phyloP scores from a whole-genome alignment of 2,329 filamentous ascomycete genomes.

The Cladophialophora psammophila region DNA sequence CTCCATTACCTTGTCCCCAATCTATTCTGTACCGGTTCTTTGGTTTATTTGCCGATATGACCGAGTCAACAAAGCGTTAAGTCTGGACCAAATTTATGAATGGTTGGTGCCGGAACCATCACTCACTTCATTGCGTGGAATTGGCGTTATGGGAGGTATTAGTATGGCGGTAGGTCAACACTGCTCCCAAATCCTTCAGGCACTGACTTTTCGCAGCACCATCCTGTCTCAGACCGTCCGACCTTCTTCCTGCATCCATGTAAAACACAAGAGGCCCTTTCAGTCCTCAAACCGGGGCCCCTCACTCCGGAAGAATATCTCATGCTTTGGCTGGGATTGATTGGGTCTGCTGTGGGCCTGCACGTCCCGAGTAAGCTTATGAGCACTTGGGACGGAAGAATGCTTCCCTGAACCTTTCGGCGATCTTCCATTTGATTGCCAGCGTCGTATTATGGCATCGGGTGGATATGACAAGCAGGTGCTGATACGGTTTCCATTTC shows the following conservation, averaged over 20 bases:
- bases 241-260: slow-evolving; percentile 94
- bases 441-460: background rate
- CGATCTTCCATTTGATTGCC: background rate
- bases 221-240: slow-evolving; percentile 79
- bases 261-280: slow-evolving; percentile 82
- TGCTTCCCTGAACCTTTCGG: slow-evolving; percentile 37
- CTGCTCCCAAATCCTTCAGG: slow-evolving; percentile 25
- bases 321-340: slow-evolving; percentile 85
- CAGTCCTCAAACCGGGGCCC: slow-evolving; percentile 60
- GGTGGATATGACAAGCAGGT: background rate
- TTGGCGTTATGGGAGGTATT: slow-evolving; percentile 74
- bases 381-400: slow-evolving; percentile 33
- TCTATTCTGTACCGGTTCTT: slow-evolving; percentile 76
- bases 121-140: slow-evolving; percentile 65
- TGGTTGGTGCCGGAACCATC: slow-evolving; percentile 72
- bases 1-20: slow-evolving; percentile 72
- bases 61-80: slow-evolving; percentile 62
- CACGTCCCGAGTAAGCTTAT: slow-evolving; percentile 74
- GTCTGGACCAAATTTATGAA: slow-evolving; percentile 74
- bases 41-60: slow-evolving; percentile 74
- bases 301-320: slow-evolving; percentile 71
- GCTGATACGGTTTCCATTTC: background rate
- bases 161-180: slow-evolving; percentile 72
- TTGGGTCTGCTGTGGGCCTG: slow-evolving; percentile 80
- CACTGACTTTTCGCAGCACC: slow-evolving; percentile 65